phyloP scores from a whole-genome alignment of 768 basidiomycete species.

The Serpula lacrymans region DNA sequence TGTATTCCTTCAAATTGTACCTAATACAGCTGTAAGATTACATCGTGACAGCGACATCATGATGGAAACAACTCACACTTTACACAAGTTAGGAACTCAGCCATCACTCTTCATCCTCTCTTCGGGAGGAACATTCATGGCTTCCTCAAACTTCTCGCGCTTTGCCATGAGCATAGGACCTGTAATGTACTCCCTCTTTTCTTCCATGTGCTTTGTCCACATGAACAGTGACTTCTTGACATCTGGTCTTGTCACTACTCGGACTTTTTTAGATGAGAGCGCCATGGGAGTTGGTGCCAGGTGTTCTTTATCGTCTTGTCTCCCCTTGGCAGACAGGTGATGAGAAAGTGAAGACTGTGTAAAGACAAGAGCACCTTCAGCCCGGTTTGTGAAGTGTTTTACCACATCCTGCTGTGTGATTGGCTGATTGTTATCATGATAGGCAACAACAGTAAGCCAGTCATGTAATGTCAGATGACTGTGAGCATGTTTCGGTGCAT shows the following conservation, averaged over 20 bases:
- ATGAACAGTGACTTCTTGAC: constrained; percentile 28
- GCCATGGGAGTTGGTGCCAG: constrained; percentile 17
- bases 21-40: too few relatives aligned
- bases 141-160: constrained; percentile 20
- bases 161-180: constrained; percentile 11
- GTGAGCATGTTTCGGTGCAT: too few relatives aligned
- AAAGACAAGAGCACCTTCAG: not conserved
- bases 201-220: constrained; percentile 31
- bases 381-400: not conserved
- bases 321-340: constrained; percentile 9
- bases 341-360: too few relatives aligned
- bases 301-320: constrained; percentile 6
- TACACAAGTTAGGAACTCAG: constrained; percentile 4
- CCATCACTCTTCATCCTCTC: constrained; percentile 12
- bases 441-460: too few relatives aligned
- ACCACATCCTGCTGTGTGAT: not conserved
- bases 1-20: too few relatives aligned
- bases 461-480: too few relatives aligned
- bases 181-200: constrained; percentile 16
- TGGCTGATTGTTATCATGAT: not conserved
- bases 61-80: too few relatives aligned
- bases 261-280: constrained; percentile 24
- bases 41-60: too few relatives aligned
- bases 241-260: constrained; percentile 31
- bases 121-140: constrained; percentile 23